These are phyloP conservation scores for Microstegium vimineum DNA, from an alignment of 176 grass and related monocot genomes.

Conservation along the genomic window DNA sequence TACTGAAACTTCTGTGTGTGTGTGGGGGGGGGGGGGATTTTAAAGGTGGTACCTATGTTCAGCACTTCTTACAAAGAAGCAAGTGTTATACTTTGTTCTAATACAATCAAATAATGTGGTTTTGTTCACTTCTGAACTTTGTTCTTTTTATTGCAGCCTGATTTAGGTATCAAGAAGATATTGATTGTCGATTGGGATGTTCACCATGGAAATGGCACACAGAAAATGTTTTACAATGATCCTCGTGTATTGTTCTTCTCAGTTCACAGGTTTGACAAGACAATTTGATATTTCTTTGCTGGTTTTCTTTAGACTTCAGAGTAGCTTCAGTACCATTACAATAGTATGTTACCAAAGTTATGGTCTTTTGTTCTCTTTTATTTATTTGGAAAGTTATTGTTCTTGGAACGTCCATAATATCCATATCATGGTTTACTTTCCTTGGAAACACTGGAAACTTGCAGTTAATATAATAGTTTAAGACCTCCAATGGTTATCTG, in stretches of 20 bases:
- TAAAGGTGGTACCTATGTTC: too few species aligned
- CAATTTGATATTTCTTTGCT: constrained; percentile 7
- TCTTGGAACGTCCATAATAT: neutral
- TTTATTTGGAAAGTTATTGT: neutral
- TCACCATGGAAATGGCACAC: constrained; percentile 94
- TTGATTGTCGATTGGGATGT: constrained; percentile 98
- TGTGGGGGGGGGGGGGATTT: too few species aligned
- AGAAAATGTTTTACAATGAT: constrained; percentile 83
- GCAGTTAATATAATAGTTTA: constrained; percentile 1
- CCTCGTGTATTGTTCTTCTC: constrained; percentile 93
- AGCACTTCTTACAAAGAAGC: neutral
- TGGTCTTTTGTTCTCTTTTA: neutral
- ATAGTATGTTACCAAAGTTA: neutral
- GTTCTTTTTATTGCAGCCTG: constrained; percentile 47
- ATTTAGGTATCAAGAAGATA: constrained; percentile 92
- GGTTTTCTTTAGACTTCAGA: constrained; percentile 1
- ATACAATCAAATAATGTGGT: neutral
- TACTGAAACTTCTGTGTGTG: constrained; percentile 9
- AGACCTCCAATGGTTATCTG: neutral
- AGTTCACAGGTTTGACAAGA: constrained; percentile 67
- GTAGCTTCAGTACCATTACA: constrained; percentile 10
- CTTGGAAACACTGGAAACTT: neutral
- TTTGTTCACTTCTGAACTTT: neutral
- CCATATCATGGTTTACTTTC: neutral
- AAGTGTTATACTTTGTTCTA: neutral